Conservation (phyloP, 2,329 filamentous ascomycete species). For the Colletotrichum noveboracense region DNA sequence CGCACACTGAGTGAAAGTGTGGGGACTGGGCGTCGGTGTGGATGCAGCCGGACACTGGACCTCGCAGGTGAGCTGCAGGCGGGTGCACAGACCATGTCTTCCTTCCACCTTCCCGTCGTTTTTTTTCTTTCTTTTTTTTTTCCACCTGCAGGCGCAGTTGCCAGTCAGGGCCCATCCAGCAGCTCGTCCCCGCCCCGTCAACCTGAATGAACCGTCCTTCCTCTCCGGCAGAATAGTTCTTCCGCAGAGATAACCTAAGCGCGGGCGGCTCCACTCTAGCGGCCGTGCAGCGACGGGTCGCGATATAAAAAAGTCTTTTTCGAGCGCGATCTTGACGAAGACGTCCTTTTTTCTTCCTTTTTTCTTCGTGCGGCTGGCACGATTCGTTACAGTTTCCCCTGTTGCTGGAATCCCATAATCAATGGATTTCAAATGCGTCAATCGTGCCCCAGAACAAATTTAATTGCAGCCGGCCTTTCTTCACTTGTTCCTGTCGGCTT, state of each 20-base stretch:
- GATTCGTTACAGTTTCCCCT: constrained; percentile 66
- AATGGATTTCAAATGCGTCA: constrained; percentile 72
- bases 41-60: background rate
- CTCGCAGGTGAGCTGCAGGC: background rate
- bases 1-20: constrained; percentile 17
- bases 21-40: background rate
- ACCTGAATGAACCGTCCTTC: background rate
- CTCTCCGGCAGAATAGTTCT: background rate
- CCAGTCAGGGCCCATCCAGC: background rate
- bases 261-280: background rate
- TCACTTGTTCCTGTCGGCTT: constrained; percentile 13
- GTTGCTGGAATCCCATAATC: constrained; percentile 73
- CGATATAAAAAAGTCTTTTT: constrained; percentile 19
- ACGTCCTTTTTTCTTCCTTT: constrained; percentile 51
- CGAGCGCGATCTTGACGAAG: background rate
- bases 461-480: constrained; percentile 75
- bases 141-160: background rate
- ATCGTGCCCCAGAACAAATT: constrained; percentile 77
- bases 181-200: background rate
- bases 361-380: constrained; percentile 82
- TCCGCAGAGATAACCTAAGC: background rate
- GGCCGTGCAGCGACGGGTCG: constrained; percentile 2
- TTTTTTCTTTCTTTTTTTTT: background rate
- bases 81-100: background rate
- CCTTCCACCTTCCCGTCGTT: background rate